These are phyloP conservation scores for Tuber aestivum DNA, from an alignment of 495 filamentous ascomycete species.

Conservation along the genomic window DNA sequence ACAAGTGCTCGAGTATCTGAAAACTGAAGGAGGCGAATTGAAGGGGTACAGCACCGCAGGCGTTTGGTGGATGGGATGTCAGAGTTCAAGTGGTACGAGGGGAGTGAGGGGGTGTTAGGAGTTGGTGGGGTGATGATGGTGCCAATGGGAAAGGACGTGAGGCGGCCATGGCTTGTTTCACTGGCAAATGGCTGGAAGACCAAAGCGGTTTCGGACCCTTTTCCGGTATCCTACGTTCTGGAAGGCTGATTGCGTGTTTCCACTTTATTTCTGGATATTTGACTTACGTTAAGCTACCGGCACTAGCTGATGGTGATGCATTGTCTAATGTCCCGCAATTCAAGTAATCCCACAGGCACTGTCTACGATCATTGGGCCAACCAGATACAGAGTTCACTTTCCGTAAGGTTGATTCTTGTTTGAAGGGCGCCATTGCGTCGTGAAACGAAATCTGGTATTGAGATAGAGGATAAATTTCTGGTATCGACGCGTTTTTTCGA, in stretches of 20 bases:
- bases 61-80: not conserved
- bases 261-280: not conserved
- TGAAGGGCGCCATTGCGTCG: not conserved
- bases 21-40: not conserved
- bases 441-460: not conserved
- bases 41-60: not conserved
- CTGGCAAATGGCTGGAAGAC: not conserved
- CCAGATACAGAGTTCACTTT: not conserved
- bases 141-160: not conserved
- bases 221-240: not conserved
- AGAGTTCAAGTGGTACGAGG: not conserved
- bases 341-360: not conserved
- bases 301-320: too few relatives aligned
- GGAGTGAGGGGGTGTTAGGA: not conserved
- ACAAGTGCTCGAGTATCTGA: not conserved
- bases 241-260: not conserved
- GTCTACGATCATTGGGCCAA: not conserved
- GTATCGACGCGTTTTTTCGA: not conserved
- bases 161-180: not conserved
- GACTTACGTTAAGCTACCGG: too few relatives aligned
- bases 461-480: not conserved
- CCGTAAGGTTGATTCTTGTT: not conserved
- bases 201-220: not conserved
- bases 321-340: too few relatives aligned
- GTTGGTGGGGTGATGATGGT: not conserved